A percentile compares a stretch with the other conserved stretches of the same genome.
Evolutionary conservation across 2,329 filamentous ascomycete species (phyloP).

Genomic region (Venturiaceae sp.): DNA sequence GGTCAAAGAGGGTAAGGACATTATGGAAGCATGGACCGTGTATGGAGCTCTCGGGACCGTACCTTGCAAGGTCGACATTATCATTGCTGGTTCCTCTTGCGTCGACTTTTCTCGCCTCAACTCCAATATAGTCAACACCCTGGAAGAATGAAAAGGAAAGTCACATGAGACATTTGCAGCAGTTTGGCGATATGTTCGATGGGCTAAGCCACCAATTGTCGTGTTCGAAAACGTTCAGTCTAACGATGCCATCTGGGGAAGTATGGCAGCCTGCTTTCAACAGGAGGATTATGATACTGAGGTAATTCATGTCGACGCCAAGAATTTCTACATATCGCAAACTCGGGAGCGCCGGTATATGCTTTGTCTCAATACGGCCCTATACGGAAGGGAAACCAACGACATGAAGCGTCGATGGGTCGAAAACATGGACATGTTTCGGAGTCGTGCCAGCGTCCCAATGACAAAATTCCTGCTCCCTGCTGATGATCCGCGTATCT

Average conservation of each 20-base stretch:
- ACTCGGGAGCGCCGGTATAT: constrained; percentile 40
- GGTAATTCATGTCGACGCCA: constrained; percentile 50
- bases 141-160: constrained; percentile 46
- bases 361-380: constrained; percentile 28
- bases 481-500: constrained; percentile 39
- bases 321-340: constrained; percentile 65
- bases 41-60: constrained; percentile 51
- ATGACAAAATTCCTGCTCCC: constrained; percentile 52
- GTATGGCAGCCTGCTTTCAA: constrained; percentile 35
- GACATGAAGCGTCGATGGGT: constrained; percentile 28
- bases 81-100: constrained; percentile 66
- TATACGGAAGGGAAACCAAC: constrained; percentile 11
- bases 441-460: constrained; percentile 51
- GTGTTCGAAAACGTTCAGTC: constrained; percentile 57
- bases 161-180: constrained; percentile 56
- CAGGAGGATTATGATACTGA: constrained; percentile 46
- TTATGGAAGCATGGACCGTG: constrained; percentile 46
- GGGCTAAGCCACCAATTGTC: constrained; percentile 50
- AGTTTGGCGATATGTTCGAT: constrained; percentile 45
- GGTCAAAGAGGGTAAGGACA: constrained; percentile 40
- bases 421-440: constrained; percentile 33
- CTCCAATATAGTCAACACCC: constrained; percentile 34
- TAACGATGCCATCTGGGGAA: constrained; percentile 46
- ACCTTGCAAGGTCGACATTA: constrained; percentile 49
- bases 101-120: constrained; percentile 66